phyloP scores from a whole-genome alignment of 306 rosid genomes.

The Abrus precatorius region DNA sequence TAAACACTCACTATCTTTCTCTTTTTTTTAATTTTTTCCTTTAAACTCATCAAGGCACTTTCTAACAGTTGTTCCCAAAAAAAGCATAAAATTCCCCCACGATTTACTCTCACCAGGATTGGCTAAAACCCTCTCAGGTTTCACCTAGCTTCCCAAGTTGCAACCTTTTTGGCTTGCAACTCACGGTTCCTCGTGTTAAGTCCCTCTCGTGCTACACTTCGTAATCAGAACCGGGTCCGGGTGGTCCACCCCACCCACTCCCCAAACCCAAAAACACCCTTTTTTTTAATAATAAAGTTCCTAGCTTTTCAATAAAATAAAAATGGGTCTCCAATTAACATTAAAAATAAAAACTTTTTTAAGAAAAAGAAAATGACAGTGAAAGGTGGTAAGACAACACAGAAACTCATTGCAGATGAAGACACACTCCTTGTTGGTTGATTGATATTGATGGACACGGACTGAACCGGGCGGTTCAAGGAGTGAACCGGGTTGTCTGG shows the following conservation, averaged over 20 bases:
- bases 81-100: conserved; percentile 49
- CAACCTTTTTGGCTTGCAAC: conserved; percentile 54
- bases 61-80: conserved; percentile 45
- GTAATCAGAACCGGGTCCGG: conserved; percentile 44
- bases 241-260: conserved; percentile 1
- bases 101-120: conserved; percentile 51
- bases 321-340: background rate
- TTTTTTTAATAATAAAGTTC: background rate
- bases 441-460: conserved; percentile 36
- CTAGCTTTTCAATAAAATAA: background rate
- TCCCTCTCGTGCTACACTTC: conserved; percentile 55
- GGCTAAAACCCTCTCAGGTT: conserved; percentile 24
- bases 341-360: background rate
- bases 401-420: conserved; percentile 58
- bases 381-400: conserved; percentile 59
- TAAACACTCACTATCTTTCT: background rate
- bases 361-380: conserved; percentile 14
- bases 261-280: background rate
- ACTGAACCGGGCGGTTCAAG: conserved; percentile 45
- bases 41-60: background rate
- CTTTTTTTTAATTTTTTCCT: background rate
- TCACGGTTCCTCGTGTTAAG: conserved; percentile 55
- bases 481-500: conserved; percentile 43
- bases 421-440: conserved; percentile 44
- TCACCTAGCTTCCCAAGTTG: conserved; percentile 34